phyloP scores from a whole-genome alignment of 2,329 filamentous ascomycete species.

The Cladophialophora carrionii region DNA sequence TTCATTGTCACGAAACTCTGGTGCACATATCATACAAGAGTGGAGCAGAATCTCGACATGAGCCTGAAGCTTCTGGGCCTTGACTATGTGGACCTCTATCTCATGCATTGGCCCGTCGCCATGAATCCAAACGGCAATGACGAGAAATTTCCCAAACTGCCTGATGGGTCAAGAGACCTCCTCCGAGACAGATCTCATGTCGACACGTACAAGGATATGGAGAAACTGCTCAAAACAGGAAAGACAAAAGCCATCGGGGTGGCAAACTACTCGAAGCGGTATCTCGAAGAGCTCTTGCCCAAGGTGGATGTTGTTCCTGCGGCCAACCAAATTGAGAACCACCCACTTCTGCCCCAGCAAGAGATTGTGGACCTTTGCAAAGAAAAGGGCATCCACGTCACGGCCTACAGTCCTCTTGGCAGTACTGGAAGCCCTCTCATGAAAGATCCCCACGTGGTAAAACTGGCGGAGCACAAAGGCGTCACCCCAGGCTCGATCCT shows the following conservation, averaged over 20 bases:
- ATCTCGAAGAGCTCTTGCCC: slow-evolving; percentile 54
- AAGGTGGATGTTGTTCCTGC: slow-evolving; percentile 53
- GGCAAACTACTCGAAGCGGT: slow-evolving; percentile 55
- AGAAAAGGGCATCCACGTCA: slow-evolving; percentile 56
- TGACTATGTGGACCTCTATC: slow-evolving; percentile 71
- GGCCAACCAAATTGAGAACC: slow-evolving; percentile 57
- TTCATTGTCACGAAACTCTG: slow-evolving; percentile 73
- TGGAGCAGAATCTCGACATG: slow-evolving; percentile 62
- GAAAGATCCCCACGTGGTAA: slow-evolving; percentile 47
- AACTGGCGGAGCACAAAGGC: slow-evolving; percentile 47
- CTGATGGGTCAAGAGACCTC: slow-evolving; percentile 52
- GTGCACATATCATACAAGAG: slow-evolving; percentile 68
- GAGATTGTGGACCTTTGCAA: slow-evolving; percentile 55
- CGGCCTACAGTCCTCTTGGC: slow-evolving; percentile 60
- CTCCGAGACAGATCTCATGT: slow-evolving; percentile 45
- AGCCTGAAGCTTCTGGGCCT: slow-evolving; percentile 66
- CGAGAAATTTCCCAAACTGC: slow-evolving; percentile 49
- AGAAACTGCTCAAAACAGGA: slow-evolving; percentile 47
- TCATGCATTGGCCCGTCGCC: slow-evolving; percentile 69
- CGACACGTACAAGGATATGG: slow-evolving; percentile 56
- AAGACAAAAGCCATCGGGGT: slow-evolving; percentile 58
- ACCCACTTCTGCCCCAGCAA: slow-evolving; percentile 58
- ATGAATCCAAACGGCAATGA: slow-evolving; percentile 53
- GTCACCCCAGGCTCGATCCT: slow-evolving; percentile 48
- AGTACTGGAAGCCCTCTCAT: slow-evolving; percentile 54